phyloP scores from a whole-genome alignment of 2,329 filamentous ascomycete genomes.

The Apiospora aurea region DNA sequence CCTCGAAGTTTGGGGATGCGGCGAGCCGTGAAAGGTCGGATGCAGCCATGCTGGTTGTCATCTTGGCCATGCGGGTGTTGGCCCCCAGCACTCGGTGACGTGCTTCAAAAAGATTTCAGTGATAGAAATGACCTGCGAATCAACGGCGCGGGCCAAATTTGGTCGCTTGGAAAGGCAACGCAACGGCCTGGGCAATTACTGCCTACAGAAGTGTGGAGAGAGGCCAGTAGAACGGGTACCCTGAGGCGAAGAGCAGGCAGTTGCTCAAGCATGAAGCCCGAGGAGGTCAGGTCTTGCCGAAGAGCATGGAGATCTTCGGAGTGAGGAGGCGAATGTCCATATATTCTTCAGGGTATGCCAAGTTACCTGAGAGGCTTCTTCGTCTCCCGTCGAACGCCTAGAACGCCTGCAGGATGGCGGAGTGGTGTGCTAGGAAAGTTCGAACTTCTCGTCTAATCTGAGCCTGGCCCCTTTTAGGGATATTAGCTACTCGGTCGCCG shows the following conservation, averaged over 20 bases:
- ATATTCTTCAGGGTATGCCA: background rate
- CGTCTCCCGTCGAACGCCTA: background rate
- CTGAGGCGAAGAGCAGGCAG: no score
- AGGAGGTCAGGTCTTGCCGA: background rate
- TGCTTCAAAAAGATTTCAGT: background rate
- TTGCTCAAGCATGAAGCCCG: no score
- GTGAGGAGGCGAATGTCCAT: background rate
- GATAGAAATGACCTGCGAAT: accelerated
- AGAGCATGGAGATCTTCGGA: no score
- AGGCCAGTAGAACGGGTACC: no score
- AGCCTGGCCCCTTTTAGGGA: background rate
- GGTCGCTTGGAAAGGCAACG: background rate
- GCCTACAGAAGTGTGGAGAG: no score
- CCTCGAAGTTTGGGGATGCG: background rate
- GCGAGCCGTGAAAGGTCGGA: background rate
- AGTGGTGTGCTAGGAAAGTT: background rate
- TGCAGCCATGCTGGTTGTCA: background rate
- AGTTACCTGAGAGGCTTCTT: background rate
- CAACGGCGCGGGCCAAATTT: background rate
- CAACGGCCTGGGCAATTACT: no score
- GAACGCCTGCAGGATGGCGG: background rate
- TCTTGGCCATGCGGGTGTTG: background rate
- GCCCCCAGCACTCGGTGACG: background rate
- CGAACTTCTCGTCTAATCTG: background rate
- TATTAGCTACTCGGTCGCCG: background rate